Conservation (phyloP, 1,139 yeast species). For the Geotrichum siamense region DNA sequence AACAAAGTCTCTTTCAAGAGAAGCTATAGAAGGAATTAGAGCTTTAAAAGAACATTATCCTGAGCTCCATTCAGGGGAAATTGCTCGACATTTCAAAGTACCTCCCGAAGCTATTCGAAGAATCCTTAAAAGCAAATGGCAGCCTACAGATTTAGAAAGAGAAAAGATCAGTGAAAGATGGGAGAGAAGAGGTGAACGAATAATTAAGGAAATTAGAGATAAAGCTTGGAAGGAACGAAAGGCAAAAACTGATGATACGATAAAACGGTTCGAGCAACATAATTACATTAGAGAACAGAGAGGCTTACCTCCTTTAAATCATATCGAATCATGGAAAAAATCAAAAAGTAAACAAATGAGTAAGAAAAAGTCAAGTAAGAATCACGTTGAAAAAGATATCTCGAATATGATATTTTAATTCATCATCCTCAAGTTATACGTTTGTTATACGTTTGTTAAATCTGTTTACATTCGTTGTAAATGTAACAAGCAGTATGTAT, state of each 20-base stretch:
- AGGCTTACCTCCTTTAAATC: constrained; percentile 2
- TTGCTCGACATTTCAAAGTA: constrained; percentile 59
- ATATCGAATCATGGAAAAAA: too few relatives aligned
- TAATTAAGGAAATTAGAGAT: constrained; percentile 21
- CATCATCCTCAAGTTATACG: too few relatives aligned
- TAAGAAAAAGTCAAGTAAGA: not conserved
- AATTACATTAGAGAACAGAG: constrained; percentile 9
- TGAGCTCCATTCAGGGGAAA: constrained; percentile 48
- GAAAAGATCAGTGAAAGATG: constrained; percentile 44
- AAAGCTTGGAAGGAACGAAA: constrained; percentile 15
- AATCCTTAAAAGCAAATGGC: constrained; percentile 71
- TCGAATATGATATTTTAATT: constrained; percentile 12
- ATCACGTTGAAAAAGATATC: not conserved
- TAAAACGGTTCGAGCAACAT: constrained; percentile 6
- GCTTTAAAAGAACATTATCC: constrained; percentile 50
- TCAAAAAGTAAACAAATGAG: constrained; percentile 1
- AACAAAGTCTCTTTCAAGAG: constrained; percentile 56
- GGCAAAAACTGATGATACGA: constrained; percentile 9
- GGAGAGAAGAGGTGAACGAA: constrained; percentile 40
- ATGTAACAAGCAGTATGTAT: too few relatives aligned
- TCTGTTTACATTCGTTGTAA: too few relatives aligned
- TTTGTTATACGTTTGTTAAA: too few relatives aligned
- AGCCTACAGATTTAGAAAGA: constrained; percentile 51
- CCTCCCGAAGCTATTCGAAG: constrained; percentile 83
- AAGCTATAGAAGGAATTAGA: constrained; percentile 61